These are phyloP conservation scores for Candida vaughaniae DNA, from an alignment of 805 yeast species.

Conservation along the genomic window DNA sequence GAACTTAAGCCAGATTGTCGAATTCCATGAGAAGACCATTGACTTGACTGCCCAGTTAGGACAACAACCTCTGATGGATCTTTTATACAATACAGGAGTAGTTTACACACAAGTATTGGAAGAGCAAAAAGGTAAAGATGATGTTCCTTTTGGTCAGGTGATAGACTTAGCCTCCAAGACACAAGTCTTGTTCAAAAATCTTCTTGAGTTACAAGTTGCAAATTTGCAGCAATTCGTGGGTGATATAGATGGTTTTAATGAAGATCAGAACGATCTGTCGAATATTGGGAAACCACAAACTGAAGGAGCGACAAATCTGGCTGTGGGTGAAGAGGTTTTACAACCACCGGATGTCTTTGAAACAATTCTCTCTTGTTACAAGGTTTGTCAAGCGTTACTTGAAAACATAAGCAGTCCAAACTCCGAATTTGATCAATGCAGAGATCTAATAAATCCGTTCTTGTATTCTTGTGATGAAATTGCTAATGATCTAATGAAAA, in stretches of 20 bases:
- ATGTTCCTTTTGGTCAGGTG: constrained; percentile 18
- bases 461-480: constrained; percentile 18
- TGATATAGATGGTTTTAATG: constrained; percentile 16
- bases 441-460: constrained; percentile 20
- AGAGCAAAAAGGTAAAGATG: constrained; percentile 1
- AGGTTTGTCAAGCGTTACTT: constrained; percentile 28
- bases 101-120: constrained; percentile 50
- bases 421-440: constrained; percentile 8
- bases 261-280: background rate
- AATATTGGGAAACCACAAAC: background rate
- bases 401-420: constrained; percentile 20
- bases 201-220: constrained; percentile 18
- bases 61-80: constrained; percentile 35
- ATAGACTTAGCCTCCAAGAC: constrained; percentile 2
- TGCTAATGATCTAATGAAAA: constrained; percentile 17
- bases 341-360: constrained; percentile 40
- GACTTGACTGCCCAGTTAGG: constrained; percentile 8
- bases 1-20: constrained; percentile 31
- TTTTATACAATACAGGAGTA: constrained; percentile 46
- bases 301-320: constrained; percentile 1
- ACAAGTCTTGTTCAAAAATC: constrained; percentile 2
- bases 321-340: constrained; percentile 19
- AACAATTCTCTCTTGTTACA: constrained; percentile 27
- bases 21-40: constrained; percentile 40
- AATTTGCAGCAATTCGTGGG: constrained; percentile 27